phyloP scores from a whole-genome alignment of 192 early-diverging fungal genomes.

The Haplosporangium gracile region DNA sequence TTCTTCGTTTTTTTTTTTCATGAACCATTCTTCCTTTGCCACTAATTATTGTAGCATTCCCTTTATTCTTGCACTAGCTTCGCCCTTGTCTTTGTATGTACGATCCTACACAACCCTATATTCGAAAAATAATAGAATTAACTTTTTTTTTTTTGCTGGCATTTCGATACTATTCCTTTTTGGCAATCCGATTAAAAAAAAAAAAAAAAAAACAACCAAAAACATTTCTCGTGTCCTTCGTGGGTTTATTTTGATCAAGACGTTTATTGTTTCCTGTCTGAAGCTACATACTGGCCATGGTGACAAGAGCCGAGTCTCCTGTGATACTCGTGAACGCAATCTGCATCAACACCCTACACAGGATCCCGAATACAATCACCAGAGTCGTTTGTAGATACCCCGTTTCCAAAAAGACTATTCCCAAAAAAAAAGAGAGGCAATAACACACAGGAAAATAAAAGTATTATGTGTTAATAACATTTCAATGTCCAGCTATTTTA shows the following conservation, averaged over 20 bases:
- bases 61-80: neutral
- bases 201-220: neutral
- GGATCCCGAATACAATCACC: constrained; percentile 63
- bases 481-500: too few relatives aligned
- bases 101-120: neutral
- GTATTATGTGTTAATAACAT: too few relatives aligned
- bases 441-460: constrained; percentile 14
- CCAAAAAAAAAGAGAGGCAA: neutral
- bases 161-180: neutral
- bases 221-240: neutral
- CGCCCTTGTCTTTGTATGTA: neutral
- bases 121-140: neutral
- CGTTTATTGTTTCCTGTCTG: neutral
- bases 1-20: neutral
- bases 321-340: constrained; percentile 60
- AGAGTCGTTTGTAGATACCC: constrained; percentile 60
- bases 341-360: constrained; percentile 60
- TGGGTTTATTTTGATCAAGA: too few relatives aligned
- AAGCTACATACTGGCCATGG: constrained; percentile 45
- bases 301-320: constrained; percentile 40
- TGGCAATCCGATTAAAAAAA: neutral
- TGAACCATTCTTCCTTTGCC: neutral
- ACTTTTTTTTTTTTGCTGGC: neutral
- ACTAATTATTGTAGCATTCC: constrained; percentile 6
- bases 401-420: constrained; percentile 63